Base-by-base conservation (phyloP, 2,329 filamentous ascomycete genomes). In the Exophiala alcalophila region DNA sequence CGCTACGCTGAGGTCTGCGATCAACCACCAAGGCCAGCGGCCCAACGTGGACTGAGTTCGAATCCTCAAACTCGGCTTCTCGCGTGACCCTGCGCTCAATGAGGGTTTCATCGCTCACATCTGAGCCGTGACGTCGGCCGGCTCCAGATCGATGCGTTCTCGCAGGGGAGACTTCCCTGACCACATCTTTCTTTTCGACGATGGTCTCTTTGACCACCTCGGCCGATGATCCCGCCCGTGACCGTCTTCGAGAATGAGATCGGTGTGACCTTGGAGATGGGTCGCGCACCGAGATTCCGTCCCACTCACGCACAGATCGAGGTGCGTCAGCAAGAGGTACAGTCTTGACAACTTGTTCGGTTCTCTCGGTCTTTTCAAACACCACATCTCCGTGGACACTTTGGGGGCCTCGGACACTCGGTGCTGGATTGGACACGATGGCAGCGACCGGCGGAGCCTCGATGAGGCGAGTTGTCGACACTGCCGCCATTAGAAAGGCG, bases 11-110 rank as follows among this genome's bases (percentile, higher is more conserved):
- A 61, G 48, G 69, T 21, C 70, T 68, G 16, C 74, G 66, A 3
- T 75, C 68, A 2, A 77, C 58, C 27, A 78, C 70, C 8, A 80
- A 56, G 0, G 68, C 68, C 25, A 72, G 60, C 5, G 70, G 68
- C 0, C 68, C 68, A 28, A 65, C 61, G 25, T 57, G 49, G 11
- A 74, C 70, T 20, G 67, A 59, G 43, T 69, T 69, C 24, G 65
- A 69, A 40, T 73, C 70, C 49, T 71, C 68, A 23, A 69, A 63
- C 21, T 64, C 58, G 26, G 64, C 66, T 37, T 66, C 61, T 9
- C 31, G 42, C 35, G 59, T 62, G 51, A 61, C 54, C 34, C 53
- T 58, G 16, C 58, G 57, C 33, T 60, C 59, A 36, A 64, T 59
- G 18, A 64, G 34, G 28, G 65, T 57, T 28, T 60, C 64, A 14